Evolutionary conservation across 139 green algal genomes (phyloP).

Genomic region (Bryopsis sp.): DNA sequence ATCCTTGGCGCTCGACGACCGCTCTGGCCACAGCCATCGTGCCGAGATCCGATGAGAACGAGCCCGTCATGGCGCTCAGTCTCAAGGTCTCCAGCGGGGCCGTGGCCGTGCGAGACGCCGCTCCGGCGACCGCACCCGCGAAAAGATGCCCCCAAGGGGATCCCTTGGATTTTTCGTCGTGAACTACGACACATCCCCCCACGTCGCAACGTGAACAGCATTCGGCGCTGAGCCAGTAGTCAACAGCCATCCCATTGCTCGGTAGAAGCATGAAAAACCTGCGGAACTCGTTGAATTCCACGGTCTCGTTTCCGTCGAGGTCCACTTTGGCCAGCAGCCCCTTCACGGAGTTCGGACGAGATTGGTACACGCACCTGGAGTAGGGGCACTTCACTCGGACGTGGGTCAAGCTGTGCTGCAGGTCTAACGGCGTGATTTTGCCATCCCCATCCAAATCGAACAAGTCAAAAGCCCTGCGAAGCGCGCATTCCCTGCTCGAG

Average conservation of each 20-base stretch:
- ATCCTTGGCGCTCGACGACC: conserved; percentile 30
- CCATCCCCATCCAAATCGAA: conserved; percentile 51
- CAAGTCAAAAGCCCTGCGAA: conserved; percentile 35
- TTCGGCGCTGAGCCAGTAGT: conserved; percentile 28
- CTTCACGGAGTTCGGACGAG: conserved; percentile 14
- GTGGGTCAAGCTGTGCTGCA: conserved; percentile 33
- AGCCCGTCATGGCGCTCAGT: conserved; percentile 57
- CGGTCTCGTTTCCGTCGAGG: conserved; percentile 13
- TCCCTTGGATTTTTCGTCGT: conserved; percentile 2
- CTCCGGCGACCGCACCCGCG: conserved; percentile 63
- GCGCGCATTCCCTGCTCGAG: conserved; percentile 33
- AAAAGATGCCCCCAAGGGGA: conserved; percentile 47
- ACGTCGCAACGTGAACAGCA: conserved; percentile 22
- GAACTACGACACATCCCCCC: conserved; percentile 18
- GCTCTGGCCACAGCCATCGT: conserved; percentile 16
- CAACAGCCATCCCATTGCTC: conserved; percentile 36
- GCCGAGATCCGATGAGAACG: conserved; percentile 13
- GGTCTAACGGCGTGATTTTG: conserved; percentile 35
- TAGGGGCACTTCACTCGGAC: conserved; percentile 38
- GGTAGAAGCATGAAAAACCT: conserved; percentile 59
- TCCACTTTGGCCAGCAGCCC: conserved; percentile 15
- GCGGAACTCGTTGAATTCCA: conserved; percentile 48
- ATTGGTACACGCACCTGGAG: conserved; percentile 33
- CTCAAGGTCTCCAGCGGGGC: conserved; percentile 72
- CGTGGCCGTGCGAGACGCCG: conserved; percentile 58